Evolutionary conservation across 2,329 filamentous ascomycete genomes (phyloP), one percentile per base, ranked within the genome.

Genomic region (Didymella arachidicola): DNA sequence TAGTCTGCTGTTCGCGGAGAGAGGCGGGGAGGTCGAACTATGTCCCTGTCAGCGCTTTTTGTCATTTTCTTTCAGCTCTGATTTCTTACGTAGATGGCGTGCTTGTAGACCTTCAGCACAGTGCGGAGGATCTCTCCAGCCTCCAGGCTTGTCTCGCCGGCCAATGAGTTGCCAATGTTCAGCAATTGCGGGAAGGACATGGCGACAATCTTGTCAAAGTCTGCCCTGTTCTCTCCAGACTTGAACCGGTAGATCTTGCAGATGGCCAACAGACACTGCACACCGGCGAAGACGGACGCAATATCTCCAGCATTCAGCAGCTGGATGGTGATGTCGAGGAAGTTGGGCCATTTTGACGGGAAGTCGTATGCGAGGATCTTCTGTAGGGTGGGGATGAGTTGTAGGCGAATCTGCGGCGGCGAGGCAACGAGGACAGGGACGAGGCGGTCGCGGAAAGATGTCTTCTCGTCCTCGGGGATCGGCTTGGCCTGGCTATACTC

Each of bases 221-320:
- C 93, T 48, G 85, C 85, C 72, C 93, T 84, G 73, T 88, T 89
- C 74, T 91, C 91, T 45, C 92, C 91, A 46, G 87, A 86, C 82
- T 97, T 97, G 83, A 97, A 98, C 62, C 95, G 84, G 80, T 97
- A 99, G 56, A 96, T 93, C 60, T 93, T 90, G 84, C 94, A 98
- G 72, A 98, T 93, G 52, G 94, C 93, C 65, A 98, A 83, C 67
- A 99, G 83, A 75, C 95, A 98, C 79, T 98, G 94, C 66, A 98
- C 83, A 42, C 95, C 95, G 8, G 95, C 93, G 68, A 97, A 93
- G 51, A 98, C 93, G 0, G 92, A 94, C 54, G 87, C 85, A 18
- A 92, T 87, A 75, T 95, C 91, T 77, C 95, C 93, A 26, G 91
- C 91, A 76, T 92, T 90, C 63, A 99, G 85, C 52, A 99, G 84